These are phyloP conservation scores for Babjeviella inositovora DNA, from an alignment of 805 yeast genomes.

Conservation along the genomic window DNA sequence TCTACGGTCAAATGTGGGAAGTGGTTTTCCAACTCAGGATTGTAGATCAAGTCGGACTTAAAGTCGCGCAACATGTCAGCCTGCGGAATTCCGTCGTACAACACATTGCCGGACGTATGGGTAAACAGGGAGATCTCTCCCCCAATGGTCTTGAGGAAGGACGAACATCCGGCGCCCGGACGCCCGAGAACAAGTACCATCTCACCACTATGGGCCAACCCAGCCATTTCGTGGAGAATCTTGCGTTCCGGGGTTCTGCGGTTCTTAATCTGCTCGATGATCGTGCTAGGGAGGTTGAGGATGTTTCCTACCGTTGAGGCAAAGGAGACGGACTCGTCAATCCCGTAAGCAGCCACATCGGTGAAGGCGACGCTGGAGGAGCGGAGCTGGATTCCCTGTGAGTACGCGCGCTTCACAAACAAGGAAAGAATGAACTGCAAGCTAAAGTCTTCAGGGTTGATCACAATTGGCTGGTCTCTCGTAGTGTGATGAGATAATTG, in stretches of 20 bases:
- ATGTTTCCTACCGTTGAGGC: slow-evolving; percentile 21
- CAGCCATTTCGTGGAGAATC: no score
- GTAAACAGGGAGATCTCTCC: no score
- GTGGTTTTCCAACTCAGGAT: slow-evolving; percentile 54
- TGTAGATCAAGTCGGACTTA: slow-evolving; percentile 39
- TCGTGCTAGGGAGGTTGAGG: slow-evolving; percentile 6
- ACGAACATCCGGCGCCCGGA: slow-evolving; percentile 74
- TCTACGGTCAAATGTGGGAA: slow-evolving; percentile 67
- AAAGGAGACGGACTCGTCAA: slow-evolving; percentile 19
- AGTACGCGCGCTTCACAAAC: slow-evolving; percentile 19
- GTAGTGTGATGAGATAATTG: no score
- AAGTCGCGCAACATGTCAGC: slow-evolving; percentile 40
- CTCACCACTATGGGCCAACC: slow-evolving; percentile 30
- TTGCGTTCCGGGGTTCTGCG: no score
- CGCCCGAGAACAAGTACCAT: slow-evolving; percentile 55
- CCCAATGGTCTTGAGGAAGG: slow-evolving; percentile 48
- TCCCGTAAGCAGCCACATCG: slow-evolving; percentile 17
- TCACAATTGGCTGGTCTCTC: no score
- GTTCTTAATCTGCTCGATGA: no score
- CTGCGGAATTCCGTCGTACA: slow-evolving; percentile 47
- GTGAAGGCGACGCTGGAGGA: slow-evolving; percentile 12
- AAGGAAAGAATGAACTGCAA: slow-evolving; percentile 16
- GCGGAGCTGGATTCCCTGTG: slow-evolving; percentile 22
- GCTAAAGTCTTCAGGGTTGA: slow-evolving; percentile 21
- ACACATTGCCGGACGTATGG: slow-evolving; percentile 12